Evolutionary conservation across 805 yeast species (phyloP).

Genomic region (Metschnikowia aberdeeniae): DNA sequence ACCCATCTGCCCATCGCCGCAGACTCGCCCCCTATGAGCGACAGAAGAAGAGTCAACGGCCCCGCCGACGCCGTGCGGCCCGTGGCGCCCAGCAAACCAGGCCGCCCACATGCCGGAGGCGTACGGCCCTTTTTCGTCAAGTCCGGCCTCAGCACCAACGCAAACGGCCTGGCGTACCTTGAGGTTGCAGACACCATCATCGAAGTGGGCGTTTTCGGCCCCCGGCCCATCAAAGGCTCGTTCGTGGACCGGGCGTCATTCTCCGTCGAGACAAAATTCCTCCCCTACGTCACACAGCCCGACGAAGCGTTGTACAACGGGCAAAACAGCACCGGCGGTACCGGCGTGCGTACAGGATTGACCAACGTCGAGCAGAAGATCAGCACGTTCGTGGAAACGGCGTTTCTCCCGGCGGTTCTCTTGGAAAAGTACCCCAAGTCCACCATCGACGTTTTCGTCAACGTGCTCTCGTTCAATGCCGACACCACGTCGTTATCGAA

Average conservation of each 20-base stretch:
- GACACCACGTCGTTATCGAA: slow-evolving; percentile 30
- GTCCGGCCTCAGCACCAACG: slow-evolving; percentile 63
- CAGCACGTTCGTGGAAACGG: slow-evolving; percentile 48
- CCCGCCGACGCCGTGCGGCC: slow-evolving; percentile 60
- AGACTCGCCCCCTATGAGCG: slow-evolving; percentile 36
- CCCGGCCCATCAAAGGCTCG: slow-evolving; percentile 76
- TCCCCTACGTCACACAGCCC: slow-evolving; percentile 46
- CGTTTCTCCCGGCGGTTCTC: slow-evolving; percentile 50
- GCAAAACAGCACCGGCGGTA: slow-evolving; percentile 9
- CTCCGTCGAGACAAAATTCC: slow-evolving; percentile 54
- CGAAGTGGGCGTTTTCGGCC: slow-evolving; percentile 78
- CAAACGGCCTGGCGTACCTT: slow-evolving; percentile 78
- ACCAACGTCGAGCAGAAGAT: slow-evolving; percentile 43
- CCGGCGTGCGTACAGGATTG: slow-evolving; percentile 26
- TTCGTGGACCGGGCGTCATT: slow-evolving; percentile 64
- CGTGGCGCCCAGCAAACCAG: slow-evolving; percentile 8
- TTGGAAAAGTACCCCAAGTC: slow-evolving; percentile 84
- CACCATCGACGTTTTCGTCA: slow-evolving; percentile 72
- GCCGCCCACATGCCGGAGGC: not conserved
- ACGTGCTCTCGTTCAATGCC: slow-evolving; percentile 49
- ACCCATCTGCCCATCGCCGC: not conserved
- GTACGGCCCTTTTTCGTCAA: slow-evolving; percentile 46
- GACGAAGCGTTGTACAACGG: slow-evolving; percentile 27
- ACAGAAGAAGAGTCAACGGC: slow-evolving; percentile 84
- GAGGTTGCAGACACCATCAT: slow-evolving; percentile 63